Base-by-base conservation (phyloP, 352 stramenopile genomes). In the Phytopythium chamaehyphon region DNA sequence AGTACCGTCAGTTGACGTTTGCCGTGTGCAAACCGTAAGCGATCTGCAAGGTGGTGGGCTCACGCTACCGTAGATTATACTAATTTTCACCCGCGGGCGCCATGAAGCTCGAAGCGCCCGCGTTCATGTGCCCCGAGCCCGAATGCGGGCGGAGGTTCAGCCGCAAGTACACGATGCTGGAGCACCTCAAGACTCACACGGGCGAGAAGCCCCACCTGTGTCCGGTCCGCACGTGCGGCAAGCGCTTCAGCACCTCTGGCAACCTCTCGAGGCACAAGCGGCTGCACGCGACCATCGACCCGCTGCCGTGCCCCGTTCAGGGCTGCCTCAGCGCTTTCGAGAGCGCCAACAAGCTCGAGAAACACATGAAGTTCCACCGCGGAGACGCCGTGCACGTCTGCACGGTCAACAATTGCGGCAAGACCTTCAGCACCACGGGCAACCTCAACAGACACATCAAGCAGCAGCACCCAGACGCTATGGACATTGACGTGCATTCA, bases 201-300 rank as follows among this genome's bases (percentile, higher is more conserved):
- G 72, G 69, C 35, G 69, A 80, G 58, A 80, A 77, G 26, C 69
- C 72, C 1, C 65, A 83, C 45, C 46, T 70, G 22, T 83, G 72
- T 33, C 61, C 69, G 6, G 57, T 66, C 8, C 40, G 40, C 16
- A 61, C 61, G 1, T 84, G 73, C 33, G 53, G 51, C 39, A 84
- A 84, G 49, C 64, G 73, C 47, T 82, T 84, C 46, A 82, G 49
- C 28, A 84, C 73, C 4, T 79, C 73, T 0, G 73, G 73, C 4
- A 82, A 84, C 46, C 49, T 84, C 16, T 77, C 73, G n/a, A 47
- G 73, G 19, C 73, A 84, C 62, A 78, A 79, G 43, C 67, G 71
- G 2, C 57, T 82, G 4, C 73, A 84, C 43, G 64, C 61, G 6
- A 69, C 57, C 60, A 73, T 72, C 49, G 47, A 75, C 42, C 71